These are phyloP conservation scores for Cutaneotrichosporon sp. DNA, from an alignment of 1,284 basidiomycete genomes.

Conservation along the genomic window DNA sequence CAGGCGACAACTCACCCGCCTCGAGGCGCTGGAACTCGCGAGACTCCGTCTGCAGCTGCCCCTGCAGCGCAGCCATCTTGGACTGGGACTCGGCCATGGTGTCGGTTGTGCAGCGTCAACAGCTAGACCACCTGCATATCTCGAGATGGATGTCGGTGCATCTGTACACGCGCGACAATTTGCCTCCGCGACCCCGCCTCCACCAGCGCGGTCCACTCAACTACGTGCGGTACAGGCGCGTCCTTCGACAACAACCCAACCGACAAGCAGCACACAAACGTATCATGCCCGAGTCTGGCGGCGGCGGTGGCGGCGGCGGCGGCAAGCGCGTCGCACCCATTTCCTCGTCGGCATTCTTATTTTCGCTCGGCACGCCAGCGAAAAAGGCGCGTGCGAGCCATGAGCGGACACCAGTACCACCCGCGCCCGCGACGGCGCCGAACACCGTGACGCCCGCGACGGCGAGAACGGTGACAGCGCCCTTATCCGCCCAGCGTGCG, in stretches of 20 bases:
- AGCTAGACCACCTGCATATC: too few relatives aligned
- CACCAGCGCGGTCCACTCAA: conserved; percentile 3
- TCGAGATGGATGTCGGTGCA: not conserved
- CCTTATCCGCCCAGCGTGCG: too few relatives aligned
- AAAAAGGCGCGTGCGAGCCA: conserved; percentile 16
- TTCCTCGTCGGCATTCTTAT: conserved; percentile 26
- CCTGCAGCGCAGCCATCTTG: conserved; percentile 34
- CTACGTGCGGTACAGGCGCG: too few relatives aligned
- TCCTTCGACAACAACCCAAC: not conserved
- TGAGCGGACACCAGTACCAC: not conserved
- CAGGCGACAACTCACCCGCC: conserved; percentile 40
- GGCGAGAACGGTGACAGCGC: too few relatives aligned
- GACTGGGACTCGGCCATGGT: conserved; percentile 26
- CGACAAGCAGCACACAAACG: not conserved
- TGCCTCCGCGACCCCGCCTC: conserved; percentile 5
- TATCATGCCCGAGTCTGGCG: not conserved
- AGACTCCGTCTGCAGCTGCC: conserved; percentile 59
- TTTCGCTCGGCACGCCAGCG: conserved; percentile 18
- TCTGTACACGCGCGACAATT: not conserved
- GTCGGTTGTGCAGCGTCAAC: not conserved
- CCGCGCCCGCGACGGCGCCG: not conserved
- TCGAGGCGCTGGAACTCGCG: conserved; percentile 75
- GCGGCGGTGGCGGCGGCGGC: not conserved
- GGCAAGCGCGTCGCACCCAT: conserved; percentile 25
- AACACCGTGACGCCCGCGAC: too few relatives aligned